Conservation (phyloP, 179 eudicot genomes). For the Silene noctiflora region DNA sequence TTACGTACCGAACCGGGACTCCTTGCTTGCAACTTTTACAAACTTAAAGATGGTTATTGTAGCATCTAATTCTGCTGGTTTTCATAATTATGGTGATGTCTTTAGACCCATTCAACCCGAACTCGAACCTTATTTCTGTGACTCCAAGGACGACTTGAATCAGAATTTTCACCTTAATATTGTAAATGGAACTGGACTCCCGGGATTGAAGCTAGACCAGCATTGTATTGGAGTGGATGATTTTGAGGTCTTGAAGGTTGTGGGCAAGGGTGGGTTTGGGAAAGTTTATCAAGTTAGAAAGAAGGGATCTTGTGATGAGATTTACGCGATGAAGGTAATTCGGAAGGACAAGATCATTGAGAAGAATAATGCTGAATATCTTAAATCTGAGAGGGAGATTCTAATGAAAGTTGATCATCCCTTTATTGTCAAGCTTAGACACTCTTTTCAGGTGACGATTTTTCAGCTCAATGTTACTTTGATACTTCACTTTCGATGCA, state of each 20-base stretch:
- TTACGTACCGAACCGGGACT: background rate
- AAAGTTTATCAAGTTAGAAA: conserved; percentile 68
- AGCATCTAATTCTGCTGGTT: conserved; percentile 37
- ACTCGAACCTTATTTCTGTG: background rate
- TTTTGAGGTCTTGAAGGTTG: conserved; percentile 69
- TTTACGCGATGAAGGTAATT: conserved; percentile 82
- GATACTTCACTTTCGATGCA: too few species aligned
- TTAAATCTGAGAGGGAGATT: conserved; percentile 66
- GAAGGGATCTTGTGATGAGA: conserved; percentile 46
- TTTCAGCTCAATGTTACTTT: background rate
- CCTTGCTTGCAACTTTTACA: conserved; percentile 21
- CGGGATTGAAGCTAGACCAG: background rate
- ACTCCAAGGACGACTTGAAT: conserved; percentile 17
- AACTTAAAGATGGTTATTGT: conserved; percentile 29
- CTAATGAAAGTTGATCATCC: conserved; percentile 67
- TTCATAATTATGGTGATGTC: conserved; percentile 45
- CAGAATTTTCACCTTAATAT: too few species aligned
- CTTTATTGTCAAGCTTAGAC: conserved; percentile 61
- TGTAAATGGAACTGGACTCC: background rate
- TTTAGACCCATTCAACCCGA: conserved; percentile 40
- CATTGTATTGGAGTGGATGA: conserved; percentile 40
- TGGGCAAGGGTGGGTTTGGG: conserved; percentile 74
- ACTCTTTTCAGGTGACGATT: conserved; percentile 58
- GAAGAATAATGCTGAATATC: conserved; percentile 64
- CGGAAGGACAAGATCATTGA: conserved; percentile 67